Base-by-base conservation (phyloP, 2,329 filamentous ascomycete species). In the Colletotrichum coccodes region DNA sequence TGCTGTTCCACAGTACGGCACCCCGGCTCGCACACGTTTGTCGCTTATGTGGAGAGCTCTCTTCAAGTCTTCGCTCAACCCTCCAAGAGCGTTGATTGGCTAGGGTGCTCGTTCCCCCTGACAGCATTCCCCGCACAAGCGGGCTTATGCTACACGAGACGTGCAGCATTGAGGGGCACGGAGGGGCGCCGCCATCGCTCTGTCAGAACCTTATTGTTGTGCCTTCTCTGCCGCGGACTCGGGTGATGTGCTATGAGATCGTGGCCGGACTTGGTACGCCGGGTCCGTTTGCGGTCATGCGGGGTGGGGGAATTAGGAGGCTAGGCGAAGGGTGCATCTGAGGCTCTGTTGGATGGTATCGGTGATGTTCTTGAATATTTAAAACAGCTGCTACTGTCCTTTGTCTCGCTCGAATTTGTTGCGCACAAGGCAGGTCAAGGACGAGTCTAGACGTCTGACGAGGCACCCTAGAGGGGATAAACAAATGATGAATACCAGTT, bases 171-270 rank as follows among this genome's bases (percentile, higher is more conserved):
- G 9, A 23, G n/a, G 28, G 21, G 40, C 53, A 44, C 53, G 53
- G 53, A 40, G 38, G 38, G 38, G 26, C 23, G 38, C 38, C n/a
- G 46, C 26, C 26, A 26, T 21, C 23, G 38, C 46, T 42, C 11
- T 57, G 60, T 68, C 64, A 68, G 64, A 58, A 68, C 64, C 60
- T 68, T 68, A 64, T 46, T 23, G 28, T n/a, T 4, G 14, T 40
- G 38, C 28, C 34, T 11, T 9, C 28, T 30, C 50, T 28, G 21
- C 18, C 2, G 23, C 49, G 26, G n/a, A 57, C 14, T 28, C 2
- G 30, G 7, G 21, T 34, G 28, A 18, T 16, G n/a, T 32, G 38
- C 26, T 36, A 44, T 32, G 28, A 58, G 7, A 16, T 16, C n/a
- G n/a, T 46, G 4, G 7, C 21, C 28, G 30, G 30, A 44, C 28